Percentiles rank a stretch among this genome's conserved stretches.
Evolutionary conservation across 2,329 filamentous ascomycete genomes (phyloP).

Genomic region (Monilinia fructigena): DNA sequence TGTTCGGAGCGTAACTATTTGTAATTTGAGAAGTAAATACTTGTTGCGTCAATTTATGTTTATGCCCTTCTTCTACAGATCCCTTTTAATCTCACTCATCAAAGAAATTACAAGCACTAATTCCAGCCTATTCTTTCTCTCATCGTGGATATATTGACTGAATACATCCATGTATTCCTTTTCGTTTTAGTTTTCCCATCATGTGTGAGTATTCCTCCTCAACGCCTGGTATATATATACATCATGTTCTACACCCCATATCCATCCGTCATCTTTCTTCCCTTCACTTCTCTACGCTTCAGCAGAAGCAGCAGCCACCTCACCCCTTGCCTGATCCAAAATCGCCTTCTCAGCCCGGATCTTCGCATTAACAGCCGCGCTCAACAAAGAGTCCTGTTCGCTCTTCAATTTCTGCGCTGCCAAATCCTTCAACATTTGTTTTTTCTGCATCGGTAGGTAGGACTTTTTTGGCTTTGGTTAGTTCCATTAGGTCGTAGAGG

Average conservation of each 20-base stretch:
- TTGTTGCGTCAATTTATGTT: not conserved
- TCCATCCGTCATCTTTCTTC: conserved; percentile 3
- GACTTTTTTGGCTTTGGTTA: conserved; percentile 60
- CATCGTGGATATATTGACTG: not conserved
- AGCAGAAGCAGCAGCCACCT: conserved; percentile 20
- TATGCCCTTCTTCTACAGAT: not conserved
- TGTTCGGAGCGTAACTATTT: not conserved
- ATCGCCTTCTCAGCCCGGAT: conserved; percentile 62
- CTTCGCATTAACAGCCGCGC: conserved; percentile 53
- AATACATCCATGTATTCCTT: not conserved
- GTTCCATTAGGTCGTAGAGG: conserved; percentile 58
- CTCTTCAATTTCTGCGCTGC: conserved; percentile 53
- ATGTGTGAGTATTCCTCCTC: conserved; percentile 20
- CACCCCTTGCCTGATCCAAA: conserved; percentile 52
- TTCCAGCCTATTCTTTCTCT: not conserved
- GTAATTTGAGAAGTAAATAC: not conserved
- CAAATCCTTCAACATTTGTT: conserved; percentile 56
- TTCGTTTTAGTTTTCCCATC: conserved; percentile 9
- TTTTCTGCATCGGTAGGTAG: conserved; percentile 58
- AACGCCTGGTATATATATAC: conserved; percentile 32
- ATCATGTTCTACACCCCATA: conserved; percentile 19
- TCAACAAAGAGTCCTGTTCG: conserved; percentile 54
- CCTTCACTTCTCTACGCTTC: conserved; percentile 10
- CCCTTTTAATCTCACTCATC: not conserved
- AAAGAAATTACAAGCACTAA: not conserved